Evolutionary conservation across 1,139 yeast species (phyloP), one percentile per base, ranked within the genome.

Genomic region (Geotrichum cucujoidarum): DNA sequence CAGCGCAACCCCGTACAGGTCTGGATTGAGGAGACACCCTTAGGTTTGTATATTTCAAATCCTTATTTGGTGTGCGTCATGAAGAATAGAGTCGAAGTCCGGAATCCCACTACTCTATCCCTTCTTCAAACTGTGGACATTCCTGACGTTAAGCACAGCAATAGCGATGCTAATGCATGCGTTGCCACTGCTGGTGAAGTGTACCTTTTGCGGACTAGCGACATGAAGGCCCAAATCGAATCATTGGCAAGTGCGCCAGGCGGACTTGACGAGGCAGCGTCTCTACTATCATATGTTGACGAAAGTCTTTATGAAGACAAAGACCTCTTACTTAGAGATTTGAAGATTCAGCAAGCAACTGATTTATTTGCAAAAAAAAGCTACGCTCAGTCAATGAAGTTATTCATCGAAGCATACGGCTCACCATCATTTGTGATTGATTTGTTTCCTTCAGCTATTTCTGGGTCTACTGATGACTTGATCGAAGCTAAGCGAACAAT

Each of bases 371-470:
- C 58, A 1, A 51, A 59, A 2, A 62, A 61, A 11, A 55, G 67
- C 4, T 70, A 65, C 47, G 64, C 62, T 11, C 58, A 61, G n/a
- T 72, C 82, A 0, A 65, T 78, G 56, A 58, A 66, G 18, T 57
- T 73, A 17, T 78, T 81, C 50, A 71, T 74, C 2, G 75, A 73
- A 31, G 77, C 72, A 45, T 68, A 81, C 57, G 83, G 86, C 0
- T 74, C 81, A 1, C 87, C 87, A 0, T 68, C 72, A 24, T 58
- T 66, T 4, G 78, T 81, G 0, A 65, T 80, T 2, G 53, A 60
- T 2, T 62, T 76, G 21, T 71, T 73, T 47, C 83, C 85, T 0
- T 47, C 54, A 3, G 52, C 57, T 8, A 59, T 72, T 10, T 56
- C 67, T 4, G 66, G 63, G 1, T 29, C 49, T 14, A 48, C 45